A percentile compares a stretch with the other conserved stretches of the same genome.
These are phyloP conservation scores for Cladosporium colombiae DNA, from an alignment of 2,329 filamentous ascomycete genomes.

Conservation along the genomic window DNA sequence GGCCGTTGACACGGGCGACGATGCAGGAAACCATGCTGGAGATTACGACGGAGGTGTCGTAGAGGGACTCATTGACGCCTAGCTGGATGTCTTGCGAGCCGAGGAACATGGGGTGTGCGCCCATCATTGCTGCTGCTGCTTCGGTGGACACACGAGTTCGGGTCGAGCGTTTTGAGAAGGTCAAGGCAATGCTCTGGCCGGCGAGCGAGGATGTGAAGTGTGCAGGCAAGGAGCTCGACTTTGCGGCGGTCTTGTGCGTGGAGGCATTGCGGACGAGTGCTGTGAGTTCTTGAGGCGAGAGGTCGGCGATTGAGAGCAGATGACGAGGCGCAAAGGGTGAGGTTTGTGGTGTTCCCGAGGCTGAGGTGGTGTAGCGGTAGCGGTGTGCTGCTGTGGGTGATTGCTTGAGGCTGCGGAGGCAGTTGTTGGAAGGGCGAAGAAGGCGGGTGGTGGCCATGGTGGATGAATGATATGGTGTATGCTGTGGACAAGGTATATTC, in stretches of 20 bases:
- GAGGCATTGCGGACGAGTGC: conserved; percentile 81
- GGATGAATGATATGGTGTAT: not conserved
- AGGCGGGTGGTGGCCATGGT: conserved; percentile 29
- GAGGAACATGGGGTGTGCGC: conserved; percentile 93
- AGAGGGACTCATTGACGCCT: conserved; percentile 93
- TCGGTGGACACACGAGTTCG: conserved; percentile 93
- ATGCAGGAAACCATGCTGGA: conserved; percentile 65
- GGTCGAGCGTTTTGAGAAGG: conserved; percentile 95
- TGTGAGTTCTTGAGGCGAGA: conserved; percentile 76
- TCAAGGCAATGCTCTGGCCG: conserved; percentile 85
- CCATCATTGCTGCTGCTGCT: conserved; percentile 82
- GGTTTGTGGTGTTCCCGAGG: conserved; percentile 41
- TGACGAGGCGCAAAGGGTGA: conserved; percentile 72
- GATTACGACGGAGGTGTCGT: conserved; percentile 87
- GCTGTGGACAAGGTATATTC: not conserved
- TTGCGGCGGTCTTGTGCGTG: conserved; percentile 73
- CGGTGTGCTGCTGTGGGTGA: conserved; percentile 24
- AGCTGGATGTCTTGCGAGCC: conserved; percentile 96
- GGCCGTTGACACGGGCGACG: conserved; percentile 54
- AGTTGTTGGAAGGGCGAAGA: conserved; percentile 26
- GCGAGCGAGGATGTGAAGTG: conserved; percentile 63
- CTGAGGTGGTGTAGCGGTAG: conserved; percentile 29
- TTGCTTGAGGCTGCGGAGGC: conserved; percentile 25
- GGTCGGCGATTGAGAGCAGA: conserved; percentile 86
- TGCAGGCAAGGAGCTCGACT: conserved; percentile 61